Evolutionary conservation across 176 grass and related monocot species (phyloP), one percentile per base, ranked within the genome.

Genomic region (Pharus latifolius): DNA sequence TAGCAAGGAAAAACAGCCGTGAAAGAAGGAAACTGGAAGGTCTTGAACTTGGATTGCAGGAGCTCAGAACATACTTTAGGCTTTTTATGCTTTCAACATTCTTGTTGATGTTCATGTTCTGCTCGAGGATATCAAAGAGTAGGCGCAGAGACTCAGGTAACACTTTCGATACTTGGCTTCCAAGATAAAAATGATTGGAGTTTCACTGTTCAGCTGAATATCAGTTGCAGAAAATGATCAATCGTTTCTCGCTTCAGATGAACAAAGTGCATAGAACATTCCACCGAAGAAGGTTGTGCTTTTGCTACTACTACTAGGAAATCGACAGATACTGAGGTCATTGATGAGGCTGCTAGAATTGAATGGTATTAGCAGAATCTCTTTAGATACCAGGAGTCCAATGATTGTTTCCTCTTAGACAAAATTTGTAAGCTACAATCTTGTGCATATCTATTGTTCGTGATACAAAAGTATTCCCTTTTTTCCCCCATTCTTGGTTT

Each of bases 81-180:
- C 67, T 99, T 3, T 99, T 99, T 69, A 78, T 99, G 70, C 61
- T 99, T 42, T 99, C 95, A 2, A 90, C 90, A 19, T 85, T 94
- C 57, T 48, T 99, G 72, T 26, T 99, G 37, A 80, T 94, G 87
- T 94, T 99, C 79, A 99, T 99, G 90, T 99, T 99, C 73, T 99
- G 95, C 74, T 65, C 90, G 34, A 85, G 95, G 71, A 99, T 99
- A 70, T 81, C 81, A 65, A 99, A 83, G 77, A 99, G 73, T 79
- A 99, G 88, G 60, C 52, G 58, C 68, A 86, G 83, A 65, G 83
- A 96, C 16, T 67, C 85, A 18, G 69, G 63, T 69, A 80, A 69
- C 69, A 15, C 69, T 30, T 73, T 67, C 18, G 25, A 41, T 40
- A 56, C 50, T 38, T 80, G 24, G 80, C 55, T 56, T 34, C 56